These are phyloP conservation scores for Erythrobasidium hasegawianum DNA, from an alignment of 1,284 basidiomycete species.

Conservation along the genomic window DNA sequence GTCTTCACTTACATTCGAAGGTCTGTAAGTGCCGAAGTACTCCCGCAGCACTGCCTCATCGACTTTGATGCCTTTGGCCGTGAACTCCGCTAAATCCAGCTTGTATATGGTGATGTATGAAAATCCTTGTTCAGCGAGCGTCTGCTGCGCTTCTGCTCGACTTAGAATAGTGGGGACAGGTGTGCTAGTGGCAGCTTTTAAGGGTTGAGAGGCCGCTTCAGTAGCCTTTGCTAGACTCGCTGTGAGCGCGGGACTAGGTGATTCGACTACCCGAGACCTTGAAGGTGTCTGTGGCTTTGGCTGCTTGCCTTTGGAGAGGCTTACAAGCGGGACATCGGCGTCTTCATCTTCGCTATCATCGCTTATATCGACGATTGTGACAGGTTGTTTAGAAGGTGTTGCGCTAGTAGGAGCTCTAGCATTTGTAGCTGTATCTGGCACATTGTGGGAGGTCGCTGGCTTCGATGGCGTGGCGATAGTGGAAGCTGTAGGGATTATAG, in stretches of 20 bases:
- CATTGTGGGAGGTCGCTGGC: not conserved
- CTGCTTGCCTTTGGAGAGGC: not conserved
- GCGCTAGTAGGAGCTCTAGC: too few relatives aligned
- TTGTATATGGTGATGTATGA: not conserved
- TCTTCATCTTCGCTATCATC: conserved; percentile 2
- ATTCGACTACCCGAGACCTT: not conserved
- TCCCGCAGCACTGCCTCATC: not conserved
- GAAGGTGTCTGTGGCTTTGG: not conserved
- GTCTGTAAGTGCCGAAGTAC: not conserved
- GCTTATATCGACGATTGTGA: not conserved
- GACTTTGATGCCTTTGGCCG: not conserved
- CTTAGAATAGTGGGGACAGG: too few relatives aligned
- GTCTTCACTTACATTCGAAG: not conserved
- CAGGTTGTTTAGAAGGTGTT: not conserved
- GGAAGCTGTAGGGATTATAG: not conserved
- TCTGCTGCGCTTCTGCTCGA: not conserved
- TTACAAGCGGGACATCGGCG: not conserved
- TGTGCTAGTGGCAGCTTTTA: too few relatives aligned
- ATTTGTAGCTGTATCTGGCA: not conserved
- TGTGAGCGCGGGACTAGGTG: not conserved
- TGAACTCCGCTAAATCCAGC: not conserved
- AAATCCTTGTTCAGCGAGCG: not conserved
- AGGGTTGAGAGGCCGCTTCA: not conserved
- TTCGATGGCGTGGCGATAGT: not conserved
- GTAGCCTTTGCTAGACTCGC: not conserved